Evolutionary conservation across 371 early-diverging fungal species (phyloP).

Genomic region (Polyrhizophydium stewartii): DNA sequence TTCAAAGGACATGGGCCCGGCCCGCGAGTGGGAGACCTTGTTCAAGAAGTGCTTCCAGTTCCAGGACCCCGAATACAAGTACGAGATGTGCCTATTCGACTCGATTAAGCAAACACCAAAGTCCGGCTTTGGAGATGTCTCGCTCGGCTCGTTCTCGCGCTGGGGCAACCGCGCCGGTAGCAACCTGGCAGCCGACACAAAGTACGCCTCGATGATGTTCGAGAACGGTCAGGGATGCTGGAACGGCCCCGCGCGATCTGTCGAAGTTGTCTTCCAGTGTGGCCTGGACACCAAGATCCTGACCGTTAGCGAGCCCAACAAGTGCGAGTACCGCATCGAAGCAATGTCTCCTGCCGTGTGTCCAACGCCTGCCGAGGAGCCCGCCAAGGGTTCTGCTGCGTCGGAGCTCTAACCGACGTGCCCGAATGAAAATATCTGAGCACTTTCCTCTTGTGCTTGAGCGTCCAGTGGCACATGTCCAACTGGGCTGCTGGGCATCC

Average conservation of each 20-base stretch:
- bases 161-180: constrained; percentile 23
- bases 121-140: not conserved
- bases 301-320: constrained; percentile 80
- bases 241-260: constrained; percentile 87
- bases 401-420: too few relatives aligned
- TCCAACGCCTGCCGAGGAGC: not conserved
- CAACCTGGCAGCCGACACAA: constrained; percentile 3
- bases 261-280: constrained; percentile 54
- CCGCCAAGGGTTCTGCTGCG: too few relatives aligned
- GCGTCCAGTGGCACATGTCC: too few relatives aligned
- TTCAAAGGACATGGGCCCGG: constrained; percentile 26
- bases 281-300: constrained; percentile 63
- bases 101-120: constrained; percentile 54
- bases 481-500: too few relatives aligned
- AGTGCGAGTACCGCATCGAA: constrained; percentile 82
- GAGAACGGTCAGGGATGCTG: constrained; percentile 79
- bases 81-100: constrained; percentile 79
- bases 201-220: constrained; percentile 58
- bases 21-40: constrained; percentile 36
- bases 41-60: constrained; percentile 64
- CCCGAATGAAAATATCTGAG: too few relatives aligned
- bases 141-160: constrained; percentile 8
- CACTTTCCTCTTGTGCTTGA: too few relatives aligned
- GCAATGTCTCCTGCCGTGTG: constrained; percentile 80
- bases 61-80: constrained; percentile 65